Base-by-base conservation (phyloP, 768 basidiomycete genomes). In the Inosperma sp. region DNA sequence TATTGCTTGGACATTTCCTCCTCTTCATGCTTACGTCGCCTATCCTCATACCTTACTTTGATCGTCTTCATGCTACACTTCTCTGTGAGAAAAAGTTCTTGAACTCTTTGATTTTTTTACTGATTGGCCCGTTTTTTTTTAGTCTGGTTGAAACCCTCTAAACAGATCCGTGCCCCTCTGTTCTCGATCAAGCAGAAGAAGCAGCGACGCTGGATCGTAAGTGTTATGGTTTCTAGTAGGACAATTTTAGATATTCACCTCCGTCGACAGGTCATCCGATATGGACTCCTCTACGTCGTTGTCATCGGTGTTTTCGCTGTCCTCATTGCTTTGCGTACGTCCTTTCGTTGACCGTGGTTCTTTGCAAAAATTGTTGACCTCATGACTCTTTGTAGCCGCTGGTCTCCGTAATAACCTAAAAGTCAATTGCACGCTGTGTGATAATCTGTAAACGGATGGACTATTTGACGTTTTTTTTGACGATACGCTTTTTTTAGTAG, bases 91-190 rank as follows among this genome's bases (percentile, higher is more conserved):
- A 40, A 25, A n/a, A 31, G 48, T 44, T 31, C 50, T 45, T 22
- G 5, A 14, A 48, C 41, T 25, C 45, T n/a, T 37, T 36, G 43
- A 17, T 33, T 49, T 22, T 39, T 40, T 9, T 27, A 27, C 54
- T 29, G 26, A 35, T 51, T 58, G 12, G 62, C 70, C 36, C 68
- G 39, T 48, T 40, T 48, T 30, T 41, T 44, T 46, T 9, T 59
- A 91, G 88, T 97, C 78, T 98, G 96, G 95, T 74, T 98, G 41
- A 83, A 89, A 19, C 93, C 92, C 17, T 93, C 91, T 48, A 91
- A 91, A 65, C 93, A 94, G 69, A 95, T 95, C 56, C 88, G 90
- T 39, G 84, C 93, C 2, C 93, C 93, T 0, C 72, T 97, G 59
- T 97, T 90, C 69, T 87, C 86, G 40, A 77, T 90, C 65, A 92